Conservation (phyloP, 345 rosid species). For the Citrus hindsii region DNA sequence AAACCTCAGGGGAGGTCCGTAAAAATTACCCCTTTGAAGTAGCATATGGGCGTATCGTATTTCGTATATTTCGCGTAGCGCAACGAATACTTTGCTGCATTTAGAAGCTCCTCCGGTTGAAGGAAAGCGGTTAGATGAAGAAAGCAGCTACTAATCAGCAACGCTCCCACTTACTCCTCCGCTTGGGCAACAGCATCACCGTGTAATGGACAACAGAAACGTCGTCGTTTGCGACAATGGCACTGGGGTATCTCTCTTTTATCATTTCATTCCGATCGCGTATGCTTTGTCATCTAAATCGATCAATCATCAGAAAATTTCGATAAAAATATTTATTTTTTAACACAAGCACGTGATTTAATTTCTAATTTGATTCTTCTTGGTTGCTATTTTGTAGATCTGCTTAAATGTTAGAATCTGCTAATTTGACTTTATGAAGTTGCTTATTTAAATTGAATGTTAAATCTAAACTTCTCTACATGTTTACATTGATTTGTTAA, state of each 20-base stretch:
- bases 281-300: not conserved
- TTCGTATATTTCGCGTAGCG: not conserved
- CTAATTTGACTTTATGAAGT: not conserved
- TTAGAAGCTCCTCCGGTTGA: slow-evolving; percentile 11
- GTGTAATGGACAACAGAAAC: slow-evolving; percentile 63
- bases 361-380: not conserved
- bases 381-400: slow-evolving; percentile 8
- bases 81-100: slow-evolving; percentile 21
- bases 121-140: not conserved
- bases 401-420: not conserved
- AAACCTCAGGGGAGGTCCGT: too few relatives aligned
- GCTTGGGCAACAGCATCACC: not conserved
- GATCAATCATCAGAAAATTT: not conserved
- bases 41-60: not conserved
- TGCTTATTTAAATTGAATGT: not conserved
- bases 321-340: not conserved
- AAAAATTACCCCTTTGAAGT: not conserved
- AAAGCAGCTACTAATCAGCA: not conserved
- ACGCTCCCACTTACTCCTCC: not conserved
- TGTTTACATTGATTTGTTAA: not conserved
- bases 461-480: too few relatives aligned
- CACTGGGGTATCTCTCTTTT: slow-evolving; percentile 66
- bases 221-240: slow-evolving; percentile 97
- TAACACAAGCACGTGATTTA: not conserved
- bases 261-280: not conserved